Conservation (phyloP, 345 rosid genomes). For the Atalantia buxifolia region DNA sequence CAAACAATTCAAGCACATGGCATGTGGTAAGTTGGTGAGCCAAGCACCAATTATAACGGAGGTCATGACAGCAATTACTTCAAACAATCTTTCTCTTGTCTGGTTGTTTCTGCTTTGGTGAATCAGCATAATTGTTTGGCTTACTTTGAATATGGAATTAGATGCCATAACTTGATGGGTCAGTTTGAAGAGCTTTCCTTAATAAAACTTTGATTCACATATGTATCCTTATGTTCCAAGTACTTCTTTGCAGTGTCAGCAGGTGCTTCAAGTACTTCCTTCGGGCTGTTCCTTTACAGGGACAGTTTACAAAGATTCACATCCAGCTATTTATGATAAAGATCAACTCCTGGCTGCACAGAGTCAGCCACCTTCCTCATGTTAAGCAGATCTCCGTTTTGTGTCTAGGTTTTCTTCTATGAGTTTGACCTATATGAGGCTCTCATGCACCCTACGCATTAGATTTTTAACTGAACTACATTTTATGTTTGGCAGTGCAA, state of each 20-base stretch:
- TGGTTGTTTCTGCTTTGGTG: conserved; percentile 23
- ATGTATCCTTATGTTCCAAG: conserved; percentile 33
- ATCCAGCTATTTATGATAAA: conserved; percentile 62
- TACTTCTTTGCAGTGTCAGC: conserved; percentile 48
- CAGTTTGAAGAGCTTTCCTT: conserved; percentile 54
- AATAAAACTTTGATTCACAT: conserved; percentile 21
- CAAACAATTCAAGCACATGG: conserved; percentile 50
- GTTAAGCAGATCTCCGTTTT: conserved; percentile 32
- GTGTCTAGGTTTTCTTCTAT: conserved; percentile 39
- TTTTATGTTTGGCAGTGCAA: conserved; percentile 52
- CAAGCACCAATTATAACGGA: conserved; percentile 76
- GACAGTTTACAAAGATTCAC: conserved; percentile 59
- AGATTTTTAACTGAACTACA: conserved; percentile 29
- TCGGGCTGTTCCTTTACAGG: conserved; percentile 23
- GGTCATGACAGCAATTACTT: conserved; percentile 35
- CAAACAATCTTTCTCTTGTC: conserved; percentile 37
- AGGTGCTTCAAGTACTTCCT: conserved; percentile 47
- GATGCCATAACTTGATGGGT: conserved; percentile 67
- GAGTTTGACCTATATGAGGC: conserved; percentile 45
- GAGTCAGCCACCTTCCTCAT: conserved; percentile 55
- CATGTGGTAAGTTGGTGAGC: conserved; percentile 55
- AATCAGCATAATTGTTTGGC: conserved; percentile 47
- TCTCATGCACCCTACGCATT: conserved; percentile 51
- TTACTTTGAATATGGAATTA: conserved; percentile 71
- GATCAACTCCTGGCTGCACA: conserved; percentile 64